Conservation (phyloP, 2,329 filamentous ascomycete genomes). For the Sporothrix pseudoabietina region DNA sequence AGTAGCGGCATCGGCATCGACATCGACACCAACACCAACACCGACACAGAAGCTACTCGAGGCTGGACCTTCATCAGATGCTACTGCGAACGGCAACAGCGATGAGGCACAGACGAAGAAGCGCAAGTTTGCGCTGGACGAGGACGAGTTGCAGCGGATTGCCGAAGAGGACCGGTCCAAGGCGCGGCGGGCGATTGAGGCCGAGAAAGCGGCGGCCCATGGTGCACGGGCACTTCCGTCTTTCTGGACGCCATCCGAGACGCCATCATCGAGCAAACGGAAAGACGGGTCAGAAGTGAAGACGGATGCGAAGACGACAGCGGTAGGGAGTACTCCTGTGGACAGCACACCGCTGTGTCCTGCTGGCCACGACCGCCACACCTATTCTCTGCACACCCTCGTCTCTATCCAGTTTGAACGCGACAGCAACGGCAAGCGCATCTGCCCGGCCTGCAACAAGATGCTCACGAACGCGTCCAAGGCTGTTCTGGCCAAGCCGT, state of each 20-base stretch:
- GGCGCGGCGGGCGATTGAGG: slow-evolving; percentile 69
- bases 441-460: slow-evolving; percentile 87
- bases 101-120: slow-evolving; percentile 49
- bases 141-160: slow-evolving; percentile 72
- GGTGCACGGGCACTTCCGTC: slow-evolving; percentile 71
- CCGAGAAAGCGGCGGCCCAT: slow-evolving; percentile 67
- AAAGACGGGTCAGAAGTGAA: background rate
- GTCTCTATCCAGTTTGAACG: slow-evolving; percentile 73
- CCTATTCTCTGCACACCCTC: slow-evolving; percentile 76
- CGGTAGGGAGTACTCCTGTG: background rate
- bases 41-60: slow-evolving; percentile 37
- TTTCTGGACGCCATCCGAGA: slow-evolving; percentile 90
- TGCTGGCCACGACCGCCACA: slow-evolving; percentile 45
- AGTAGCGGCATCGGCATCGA: background rate
- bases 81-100: slow-evolving; percentile 35
- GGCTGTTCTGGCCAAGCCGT: slow-evolving; percentile 81
- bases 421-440: slow-evolving; percentile 38
- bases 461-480: slow-evolving; percentile 77
- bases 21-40: slow-evolving; percentile 36
- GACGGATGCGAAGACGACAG: slow-evolving; percentile 42
- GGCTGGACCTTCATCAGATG: background rate
- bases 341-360: slow-evolving; percentile 21
- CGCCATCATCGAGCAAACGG: slow-evolving; percentile 54
- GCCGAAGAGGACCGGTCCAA: slow-evolving; percentile 69
- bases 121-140: slow-evolving; percentile 79